These are phyloP conservation scores for Exophiala calicioides DNA, from an alignment of 2,329 filamentous ascomycete species.

Conservation along the genomic window DNA sequence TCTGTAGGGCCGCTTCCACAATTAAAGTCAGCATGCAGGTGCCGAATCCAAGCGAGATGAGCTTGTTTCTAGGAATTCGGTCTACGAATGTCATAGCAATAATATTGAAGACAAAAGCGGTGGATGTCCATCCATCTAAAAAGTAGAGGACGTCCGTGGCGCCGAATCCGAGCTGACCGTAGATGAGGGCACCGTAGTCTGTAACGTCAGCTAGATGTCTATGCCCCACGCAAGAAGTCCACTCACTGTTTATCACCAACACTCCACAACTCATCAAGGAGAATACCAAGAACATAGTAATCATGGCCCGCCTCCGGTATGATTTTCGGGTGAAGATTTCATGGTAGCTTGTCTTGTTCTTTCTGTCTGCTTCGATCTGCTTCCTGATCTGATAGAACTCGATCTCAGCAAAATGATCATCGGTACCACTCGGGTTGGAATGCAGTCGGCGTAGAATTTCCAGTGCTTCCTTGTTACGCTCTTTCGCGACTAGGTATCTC, in stretches of 20 bases:
- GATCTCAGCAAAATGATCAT: conserved; percentile 12
- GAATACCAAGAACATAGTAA: conserved; percentile 6
- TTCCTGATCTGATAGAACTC: conserved; percentile 16
- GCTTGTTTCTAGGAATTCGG: neutral
- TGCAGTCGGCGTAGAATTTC: conserved; percentile 45
- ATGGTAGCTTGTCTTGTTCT: conserved; percentile 6
- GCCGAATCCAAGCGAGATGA: conserved; percentile 10
- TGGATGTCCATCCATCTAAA: conserved; percentile 2
- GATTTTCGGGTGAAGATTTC: conserved; percentile 8
- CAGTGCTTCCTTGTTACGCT: conserved; percentile 48
- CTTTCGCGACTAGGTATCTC: conserved; percentile 41
- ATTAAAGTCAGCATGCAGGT: conserved; percentile 6
- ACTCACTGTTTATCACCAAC: conserved; percentile 13
- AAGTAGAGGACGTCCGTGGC: conserved; percentile 4
- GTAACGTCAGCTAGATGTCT: neutral
- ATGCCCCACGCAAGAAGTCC: neutral
- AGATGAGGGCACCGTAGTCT: conserved; percentile 10
- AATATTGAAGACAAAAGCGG: neutral
- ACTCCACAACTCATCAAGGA: conserved; percentile 4
- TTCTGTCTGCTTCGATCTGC: conserved; percentile 15
- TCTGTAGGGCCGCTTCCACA: conserved; percentile 9
- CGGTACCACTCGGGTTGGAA: neutral
- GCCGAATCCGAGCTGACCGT: conserved; percentile 4
- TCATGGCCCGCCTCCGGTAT: conserved; percentile 10
- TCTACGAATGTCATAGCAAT: conserved; percentile 10